Percentiles rank a stretch among this genome's conserved stretches.
phyloP scores from a whole-genome alignment of 1,139 yeast genomes.

The Yamadazyma kanchanaburiensis region DNA sequence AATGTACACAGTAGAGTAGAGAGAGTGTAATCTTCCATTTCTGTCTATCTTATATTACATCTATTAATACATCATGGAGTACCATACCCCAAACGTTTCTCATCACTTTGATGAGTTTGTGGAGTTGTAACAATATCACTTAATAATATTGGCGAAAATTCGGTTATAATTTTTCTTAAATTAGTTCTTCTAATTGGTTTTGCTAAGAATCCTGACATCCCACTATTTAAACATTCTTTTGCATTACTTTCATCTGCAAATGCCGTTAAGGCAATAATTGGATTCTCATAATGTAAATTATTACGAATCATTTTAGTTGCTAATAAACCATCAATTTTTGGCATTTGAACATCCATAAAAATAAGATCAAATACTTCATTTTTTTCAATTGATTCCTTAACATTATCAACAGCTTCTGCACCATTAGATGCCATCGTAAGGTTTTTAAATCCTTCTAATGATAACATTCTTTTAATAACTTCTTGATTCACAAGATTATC shows the following conservation, averaged over 20 bases:
- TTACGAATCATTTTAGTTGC: constrained; percentile 75
- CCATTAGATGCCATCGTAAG: constrained; percentile 85
- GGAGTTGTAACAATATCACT: constrained; percentile 29
- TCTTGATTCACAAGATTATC: constrained; percentile 91
- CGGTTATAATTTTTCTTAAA: constrained; percentile 49
- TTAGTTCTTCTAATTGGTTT: constrained; percentile 80
- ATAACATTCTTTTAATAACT: constrained; percentile 81
- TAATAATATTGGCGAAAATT: constrained; percentile 36
- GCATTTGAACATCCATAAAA: constrained; percentile 98
- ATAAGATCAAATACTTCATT: constrained; percentile 59
- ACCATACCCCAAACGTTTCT: constrained; percentile 13
- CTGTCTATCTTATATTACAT: too few relatives aligned
- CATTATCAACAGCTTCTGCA: constrained; percentile 72
- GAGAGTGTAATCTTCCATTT: too few relatives aligned
- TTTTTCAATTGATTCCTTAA: constrained; percentile 46
- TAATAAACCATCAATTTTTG: constrained; percentile 78
- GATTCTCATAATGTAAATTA: constrained; percentile 60
- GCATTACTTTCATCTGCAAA: constrained; percentile 87
- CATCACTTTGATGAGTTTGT: constrained; percentile 18
- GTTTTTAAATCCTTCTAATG: constrained; percentile 69
- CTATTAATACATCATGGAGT: too few relatives aligned
- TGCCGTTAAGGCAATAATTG: constrained; percentile 92
- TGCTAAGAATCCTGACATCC: constrained; percentile 85
- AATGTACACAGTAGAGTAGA: too few relatives aligned
- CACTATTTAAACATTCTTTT: constrained; percentile 71